phyloP scores from a whole-genome alignment of 176 grass and related monocot species.

The Triticum urartu region DNA sequence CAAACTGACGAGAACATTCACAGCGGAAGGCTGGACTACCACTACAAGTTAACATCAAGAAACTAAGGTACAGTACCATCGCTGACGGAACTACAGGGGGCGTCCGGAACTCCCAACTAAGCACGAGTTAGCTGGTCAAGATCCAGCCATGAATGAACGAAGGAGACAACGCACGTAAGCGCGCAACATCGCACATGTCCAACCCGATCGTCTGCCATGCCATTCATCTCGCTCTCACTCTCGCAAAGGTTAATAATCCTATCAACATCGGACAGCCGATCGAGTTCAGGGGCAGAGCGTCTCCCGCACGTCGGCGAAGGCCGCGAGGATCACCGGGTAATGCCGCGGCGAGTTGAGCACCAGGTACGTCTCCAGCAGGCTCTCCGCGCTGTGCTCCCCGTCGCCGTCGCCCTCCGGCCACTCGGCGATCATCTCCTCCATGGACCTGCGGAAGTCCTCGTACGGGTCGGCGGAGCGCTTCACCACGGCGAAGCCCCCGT shows the following conservation, averaged over 20 bases:
- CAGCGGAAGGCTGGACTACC: neutral
- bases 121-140: slow-evolving; percentile 26
- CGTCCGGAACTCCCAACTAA: neutral
- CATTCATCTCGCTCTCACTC: neutral
- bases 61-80: neutral
- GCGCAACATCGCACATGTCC: slow-evolving; percentile 8
- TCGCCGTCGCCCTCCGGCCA: slow-evolving; percentile 8
- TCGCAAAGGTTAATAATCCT: slow-evolving; percentile 23
- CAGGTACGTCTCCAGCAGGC: slow-evolving; percentile 72
- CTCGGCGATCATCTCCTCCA: slow-evolving; percentile 84
- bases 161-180: slow-evolving; percentile 25
- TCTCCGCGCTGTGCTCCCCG: slow-evolving; percentile 36
- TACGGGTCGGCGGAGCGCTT: slow-evolving; percentile 72
- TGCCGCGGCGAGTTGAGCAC: slow-evolving; percentile 78
- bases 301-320: slow-evolving; percentile 76
- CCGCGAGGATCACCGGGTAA: slow-evolving; percentile 70
- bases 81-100: neutral
- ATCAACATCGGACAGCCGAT: slow-evolving; percentile 11
- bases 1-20: neutral
- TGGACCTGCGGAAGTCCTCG: slow-evolving; percentile 84
- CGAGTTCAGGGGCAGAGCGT: slow-evolving; percentile 51
- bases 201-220: neutral
- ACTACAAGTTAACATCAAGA: neutral
- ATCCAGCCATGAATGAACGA: slow-evolving; percentile 13
- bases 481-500: slow-evolving; percentile 67